Evolutionary conservation across 805 yeast species (phyloP).

Genomic region (Ogataea paraovalis): DNA sequence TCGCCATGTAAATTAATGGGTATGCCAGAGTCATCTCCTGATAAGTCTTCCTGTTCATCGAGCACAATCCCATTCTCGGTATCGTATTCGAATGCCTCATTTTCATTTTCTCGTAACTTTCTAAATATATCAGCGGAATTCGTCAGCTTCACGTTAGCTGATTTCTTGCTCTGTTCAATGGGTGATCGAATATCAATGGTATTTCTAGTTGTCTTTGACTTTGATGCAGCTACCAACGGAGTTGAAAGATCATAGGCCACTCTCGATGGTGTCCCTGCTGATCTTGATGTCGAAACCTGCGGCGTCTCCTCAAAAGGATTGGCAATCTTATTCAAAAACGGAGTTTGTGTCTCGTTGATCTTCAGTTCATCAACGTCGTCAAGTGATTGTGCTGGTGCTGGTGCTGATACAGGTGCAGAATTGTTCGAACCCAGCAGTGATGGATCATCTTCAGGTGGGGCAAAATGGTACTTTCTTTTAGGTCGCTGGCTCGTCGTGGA

Average conservation of each 20-base stretch:
- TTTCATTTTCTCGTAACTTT: slow-evolving; percentile 19
- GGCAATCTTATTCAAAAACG: slow-evolving; percentile 27
- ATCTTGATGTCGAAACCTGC: slow-evolving; percentile 12
- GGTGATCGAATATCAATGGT: background rate
- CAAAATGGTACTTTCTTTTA: background rate
- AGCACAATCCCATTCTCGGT: slow-evolving; percentile 26
- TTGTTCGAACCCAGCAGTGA: background rate
- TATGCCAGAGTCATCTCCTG: slow-evolving; percentile 21
- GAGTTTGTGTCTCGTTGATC: slow-evolving; percentile 20
- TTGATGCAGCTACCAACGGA: slow-evolving; percentile 2
- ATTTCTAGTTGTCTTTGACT: background rate
- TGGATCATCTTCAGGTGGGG: background rate
- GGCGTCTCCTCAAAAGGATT: slow-evolving; percentile 37
- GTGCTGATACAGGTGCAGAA: no score
- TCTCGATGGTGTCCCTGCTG: slow-evolving; percentile 10
- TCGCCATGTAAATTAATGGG: slow-evolving; percentile 21
- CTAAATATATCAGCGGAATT: slow-evolving; percentile 23
- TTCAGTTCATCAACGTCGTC: slow-evolving; percentile 3
- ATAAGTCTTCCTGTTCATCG: slow-evolving; percentile 14
- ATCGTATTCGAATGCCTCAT: slow-evolving; percentile 22
- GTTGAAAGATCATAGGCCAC: background rate
- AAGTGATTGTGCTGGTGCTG: no score
- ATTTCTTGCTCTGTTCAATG: background rate
- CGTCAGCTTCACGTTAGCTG: background rate
- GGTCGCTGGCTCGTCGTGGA: background rate